Base-by-base conservation (phyloP, 805 yeast species). In the Candida schatavii region DNA sequence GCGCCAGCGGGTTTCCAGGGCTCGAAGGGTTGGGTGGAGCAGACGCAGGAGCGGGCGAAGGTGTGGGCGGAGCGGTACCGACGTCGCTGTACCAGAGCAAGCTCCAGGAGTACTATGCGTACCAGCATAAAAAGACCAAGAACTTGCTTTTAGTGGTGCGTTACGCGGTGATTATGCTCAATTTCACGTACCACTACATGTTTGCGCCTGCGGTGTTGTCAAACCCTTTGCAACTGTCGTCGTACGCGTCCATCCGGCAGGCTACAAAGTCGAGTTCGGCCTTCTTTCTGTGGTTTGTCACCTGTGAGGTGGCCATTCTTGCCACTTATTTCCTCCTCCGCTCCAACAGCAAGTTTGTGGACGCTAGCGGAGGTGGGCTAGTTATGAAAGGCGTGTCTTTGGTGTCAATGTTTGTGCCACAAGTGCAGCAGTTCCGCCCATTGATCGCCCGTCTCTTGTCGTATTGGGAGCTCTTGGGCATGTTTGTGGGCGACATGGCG, bases 381-480 rank as follows among this genome's bases (percentile, higher is more conserved):
- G 46, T 67, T 11, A 44, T 64, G 29, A 63, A 59, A 32, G 41
- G 56, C 11, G 32, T 67, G 11, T 53, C 62, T n/a, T 46, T 64
- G 51, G 72, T 56, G 1, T 47, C 70, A 1, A 50, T 64, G 56
- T 54, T 68, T 7, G 42, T 62, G 17, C 75, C 75, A 1, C 63
- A 55, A 39, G 51, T 66, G 10, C 43, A 52, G 21, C 42, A 45
- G 4, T 63, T 55, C 43, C 61, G 56, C 46, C 62, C 66, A 0
- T 30, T 66, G 18, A 44, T 68, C 19, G 52, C 55, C 19, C 51
- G 52, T 19, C 41, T 56, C 13, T 49, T 67, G 46, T 60, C 60
- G 9, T 70, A 70, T 51, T 65, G 66, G 59, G 71, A 67, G 30
- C 50, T 70, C 4, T 46, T 65, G 14, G 52, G 61, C 33, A 66